Percentiles rank a stretch among this genome's conserved stretches.
Conservation (phyloP, 106 monocot species). For the Phalaenopsis equestris region DNA sequence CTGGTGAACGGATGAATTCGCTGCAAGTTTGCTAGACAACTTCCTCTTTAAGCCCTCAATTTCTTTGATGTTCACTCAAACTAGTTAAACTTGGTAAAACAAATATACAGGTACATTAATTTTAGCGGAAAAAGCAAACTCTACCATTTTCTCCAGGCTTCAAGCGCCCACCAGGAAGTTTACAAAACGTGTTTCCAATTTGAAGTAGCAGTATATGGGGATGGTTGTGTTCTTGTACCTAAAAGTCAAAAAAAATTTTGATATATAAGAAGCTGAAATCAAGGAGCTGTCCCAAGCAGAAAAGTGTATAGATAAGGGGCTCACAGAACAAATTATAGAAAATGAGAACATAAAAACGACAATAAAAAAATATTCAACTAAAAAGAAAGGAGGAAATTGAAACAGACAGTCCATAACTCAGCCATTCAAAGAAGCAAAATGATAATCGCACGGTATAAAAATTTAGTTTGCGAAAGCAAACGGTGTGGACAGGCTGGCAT, state of each 20-base stretch:
- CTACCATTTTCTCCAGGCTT: slow-evolving; percentile 95
- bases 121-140: background rate
- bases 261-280: background rate
- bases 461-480: background rate
- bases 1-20: slow-evolving; percentile 48
- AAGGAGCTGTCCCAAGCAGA: background rate
- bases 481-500: background rate
- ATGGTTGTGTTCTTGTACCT: slow-evolving; percentile 97
- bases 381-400: background rate
- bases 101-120: background rate
- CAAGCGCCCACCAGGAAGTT: slow-evolving; percentile 93
- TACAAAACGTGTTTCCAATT: slow-evolving; percentile 95
- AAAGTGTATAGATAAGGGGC: background rate
- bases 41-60: slow-evolving; percentile 90
- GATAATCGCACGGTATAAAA: background rate
- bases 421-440: background rate
- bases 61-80: slow-evolving; percentile 32
- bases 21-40: slow-evolving; percentile 84
- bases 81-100: background rate
- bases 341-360: background rate
- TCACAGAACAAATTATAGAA: background rate
- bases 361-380: background rate
- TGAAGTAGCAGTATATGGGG: slow-evolving; percentile 88
- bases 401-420: background rate
- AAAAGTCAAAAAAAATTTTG: slow-evolving; percentile 8